Percentiles rank a stretch among this genome's conserved stretches.
phyloP scores from a whole-genome alignment of 169 alveolate species.

The Plasmodium ovale region DNA sequence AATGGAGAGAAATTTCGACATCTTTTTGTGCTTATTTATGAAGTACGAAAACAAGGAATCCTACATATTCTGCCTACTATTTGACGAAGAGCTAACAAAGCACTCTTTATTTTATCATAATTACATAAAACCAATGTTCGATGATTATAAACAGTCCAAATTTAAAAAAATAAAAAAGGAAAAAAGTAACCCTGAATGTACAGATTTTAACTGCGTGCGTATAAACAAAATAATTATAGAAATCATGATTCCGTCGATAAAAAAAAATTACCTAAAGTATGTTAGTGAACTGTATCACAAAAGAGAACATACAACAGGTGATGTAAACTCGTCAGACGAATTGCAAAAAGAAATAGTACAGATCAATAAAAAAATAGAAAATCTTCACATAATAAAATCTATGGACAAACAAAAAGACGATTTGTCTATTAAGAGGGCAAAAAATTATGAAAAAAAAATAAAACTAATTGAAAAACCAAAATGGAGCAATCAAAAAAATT shows the following conservation, averaged over 20 bases:
- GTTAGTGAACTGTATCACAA: slow-evolving; percentile 24
- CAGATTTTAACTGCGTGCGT: slow-evolving; percentile 2
- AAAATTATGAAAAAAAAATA: slow-evolving; percentile 64
- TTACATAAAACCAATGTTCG: slow-evolving; percentile 57
- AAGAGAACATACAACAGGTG: background rate
- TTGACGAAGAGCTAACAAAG: slow-evolving; percentile 48
- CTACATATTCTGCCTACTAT: slow-evolving; percentile 34
- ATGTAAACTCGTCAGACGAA: slow-evolving; percentile 31
- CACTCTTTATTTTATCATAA: slow-evolving; percentile 51
- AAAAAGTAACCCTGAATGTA: background rate
- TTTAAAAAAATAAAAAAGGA: slow-evolving; percentile 31
- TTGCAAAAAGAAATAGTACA: slow-evolving; percentile 51
- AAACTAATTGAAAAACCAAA: slow-evolving; percentile 52
- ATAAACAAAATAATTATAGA: slow-evolving; percentile 50
- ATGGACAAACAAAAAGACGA: slow-evolving; percentile 10
- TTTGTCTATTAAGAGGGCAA: background rate
- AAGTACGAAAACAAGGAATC: slow-evolving; percentile 45
- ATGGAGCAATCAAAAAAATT: slow-evolving; percentile 41
- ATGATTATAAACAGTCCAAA: slow-evolving; percentile 48
- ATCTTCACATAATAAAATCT: slow-evolving; percentile 13
- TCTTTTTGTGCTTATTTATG: slow-evolving; percentile 59
- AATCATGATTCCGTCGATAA: slow-evolving; percentile 60
- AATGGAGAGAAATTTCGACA: slow-evolving; percentile 33
- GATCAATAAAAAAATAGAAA: slow-evolving; percentile 37
- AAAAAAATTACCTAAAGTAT: slow-evolving; percentile 46